Evolutionary conservation across 2,329 filamentous ascomycete genomes (phyloP).

Genomic region (Curvularia hawaiiensis): DNA sequence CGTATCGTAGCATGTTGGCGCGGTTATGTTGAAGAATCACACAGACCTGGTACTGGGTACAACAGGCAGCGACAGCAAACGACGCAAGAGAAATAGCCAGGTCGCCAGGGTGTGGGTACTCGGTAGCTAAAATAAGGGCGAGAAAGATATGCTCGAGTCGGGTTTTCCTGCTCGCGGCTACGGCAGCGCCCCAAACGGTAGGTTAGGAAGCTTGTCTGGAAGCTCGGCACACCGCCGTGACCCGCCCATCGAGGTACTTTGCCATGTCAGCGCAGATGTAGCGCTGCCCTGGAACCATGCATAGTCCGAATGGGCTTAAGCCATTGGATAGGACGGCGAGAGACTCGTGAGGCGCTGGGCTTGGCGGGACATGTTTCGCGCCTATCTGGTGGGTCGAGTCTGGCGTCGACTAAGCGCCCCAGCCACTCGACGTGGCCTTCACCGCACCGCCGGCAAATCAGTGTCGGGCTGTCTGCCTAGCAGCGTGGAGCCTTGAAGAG

Average conservation of each 20-base stretch:
- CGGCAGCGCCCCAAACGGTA: constrained; percentile 10
- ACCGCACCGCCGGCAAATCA: constrained; percentile 4
- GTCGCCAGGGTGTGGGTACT: constrained; percentile 17
- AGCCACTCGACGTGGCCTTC: constrained; percentile 11
- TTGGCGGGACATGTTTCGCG: constrained; percentile 7
- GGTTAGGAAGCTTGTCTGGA: constrained; percentile 16
- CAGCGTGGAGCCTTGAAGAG: background rate
- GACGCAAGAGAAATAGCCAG: constrained; percentile 2
- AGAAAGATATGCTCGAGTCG: constrained; percentile 5
- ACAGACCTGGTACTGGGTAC: constrained; percentile 7
- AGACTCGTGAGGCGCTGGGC: constrained; percentile 4
- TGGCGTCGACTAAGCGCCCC: constrained; percentile 12
- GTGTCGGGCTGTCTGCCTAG: background rate
- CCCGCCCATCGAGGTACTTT: constrained; percentile 13
- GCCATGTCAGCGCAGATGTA: constrained; percentile 9
- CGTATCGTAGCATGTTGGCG: constrained; percentile 25
- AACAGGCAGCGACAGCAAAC: background rate
- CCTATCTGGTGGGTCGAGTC: constrained; percentile 2
- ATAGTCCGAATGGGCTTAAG: background rate
- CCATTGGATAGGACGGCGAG: constrained; percentile 14
- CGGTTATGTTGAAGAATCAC: background rate
- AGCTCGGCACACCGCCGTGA: constrained; percentile 18
- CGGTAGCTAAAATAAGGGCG: constrained; percentile 21
- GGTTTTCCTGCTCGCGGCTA: constrained; percentile 16
- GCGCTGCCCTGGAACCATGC: background rate